A percentile compares a stretch with the other conserved stretches of the same genome.
Evolutionary conservation across 495 filamentous ascomycete species (phyloP).

Genomic region (Podospora fimiseda): DNA sequence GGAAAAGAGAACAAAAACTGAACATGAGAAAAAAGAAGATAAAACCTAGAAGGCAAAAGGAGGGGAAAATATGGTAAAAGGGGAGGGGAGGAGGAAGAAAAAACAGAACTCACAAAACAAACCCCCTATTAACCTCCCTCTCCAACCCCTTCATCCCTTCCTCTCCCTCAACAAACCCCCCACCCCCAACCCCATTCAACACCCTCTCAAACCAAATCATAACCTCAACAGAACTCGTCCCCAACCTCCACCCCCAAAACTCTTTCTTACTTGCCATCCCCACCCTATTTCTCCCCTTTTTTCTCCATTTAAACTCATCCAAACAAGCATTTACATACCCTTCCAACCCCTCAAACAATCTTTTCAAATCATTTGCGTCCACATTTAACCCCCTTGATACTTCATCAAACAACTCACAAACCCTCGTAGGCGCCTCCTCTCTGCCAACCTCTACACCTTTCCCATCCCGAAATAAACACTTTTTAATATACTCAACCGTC

Average conservation of each 20-base stretch:
- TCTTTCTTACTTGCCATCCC: neutral
- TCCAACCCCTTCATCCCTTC: constrained; percentile 8
- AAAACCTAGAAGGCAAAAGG: no score
- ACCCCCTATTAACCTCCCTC: constrained; percentile 1
- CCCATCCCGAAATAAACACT: no score
- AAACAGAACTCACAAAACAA: constrained; percentile 14
- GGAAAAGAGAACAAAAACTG: no score
- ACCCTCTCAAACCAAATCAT: neutral
- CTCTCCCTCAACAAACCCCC: neutral
- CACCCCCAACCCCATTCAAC: neutral
- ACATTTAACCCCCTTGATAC: constrained; percentile 4
- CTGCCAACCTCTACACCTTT: no score
- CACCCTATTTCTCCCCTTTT: neutral
- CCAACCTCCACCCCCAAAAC: neutral
- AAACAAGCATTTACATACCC: constrained; percentile 1
- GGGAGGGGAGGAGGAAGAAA: no score
- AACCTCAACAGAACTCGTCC: constrained; percentile 1
- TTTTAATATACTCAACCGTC: no score
- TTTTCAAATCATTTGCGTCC: constrained; percentile 3
- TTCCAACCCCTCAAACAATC: neutral
- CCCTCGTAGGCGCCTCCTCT: constrained; percentile 4
- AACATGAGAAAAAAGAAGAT: no score
- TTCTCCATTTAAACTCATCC: neutral
- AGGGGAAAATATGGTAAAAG: no score
- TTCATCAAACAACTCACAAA: constrained; percentile 14